A percentile compares a stretch with the other conserved stretches of the same genome.
These are phyloP conservation scores for Trichoderma breve DNA, from an alignment of 2,329 filamentous ascomycete species.

Conservation along the genomic window DNA sequence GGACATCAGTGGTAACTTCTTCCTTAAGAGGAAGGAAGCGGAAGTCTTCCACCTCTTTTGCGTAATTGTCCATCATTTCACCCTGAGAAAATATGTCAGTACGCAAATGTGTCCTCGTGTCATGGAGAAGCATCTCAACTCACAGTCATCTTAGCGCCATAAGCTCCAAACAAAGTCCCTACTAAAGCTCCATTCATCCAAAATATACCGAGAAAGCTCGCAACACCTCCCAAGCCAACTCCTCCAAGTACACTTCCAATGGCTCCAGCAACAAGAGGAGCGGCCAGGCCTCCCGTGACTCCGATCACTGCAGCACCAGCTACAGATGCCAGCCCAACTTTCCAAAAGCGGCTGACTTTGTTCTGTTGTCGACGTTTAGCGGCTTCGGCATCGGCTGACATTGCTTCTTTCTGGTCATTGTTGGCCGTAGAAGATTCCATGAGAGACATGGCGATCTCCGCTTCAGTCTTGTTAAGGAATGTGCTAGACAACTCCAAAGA, in stretches of 20 bases:
- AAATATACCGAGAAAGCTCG: constrained; percentile 80
- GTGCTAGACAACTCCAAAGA: constrained; percentile 62
- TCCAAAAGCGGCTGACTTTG: constrained; percentile 73
- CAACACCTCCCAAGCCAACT: constrained; percentile 79
- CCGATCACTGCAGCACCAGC: constrained; percentile 89
- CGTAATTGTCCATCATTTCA: constrained; percentile 83
- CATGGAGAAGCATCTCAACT: constrained; percentile 17
- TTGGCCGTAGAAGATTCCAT: constrained; percentile 59
- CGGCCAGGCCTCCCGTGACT: constrained; percentile 85
- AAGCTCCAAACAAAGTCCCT: constrained; percentile 84
- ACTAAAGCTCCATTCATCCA: constrained; percentile 84
- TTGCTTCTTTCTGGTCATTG: constrained; percentile 42
- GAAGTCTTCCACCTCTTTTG: constrained; percentile 80
- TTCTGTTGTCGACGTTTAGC: constrained; percentile 71
- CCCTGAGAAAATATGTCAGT: constrained; percentile 45
- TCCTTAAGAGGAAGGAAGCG: constrained; percentile 70
- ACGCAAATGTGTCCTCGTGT: not conserved
- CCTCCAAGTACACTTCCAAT: constrained; percentile 82
- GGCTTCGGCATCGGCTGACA: constrained; percentile 75
- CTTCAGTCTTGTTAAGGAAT: constrained; percentile 67
- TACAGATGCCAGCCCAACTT: constrained; percentile 84
- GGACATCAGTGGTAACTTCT: constrained; percentile 35
- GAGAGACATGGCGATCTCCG: constrained; percentile 71
- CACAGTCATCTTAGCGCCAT: constrained; percentile 71
- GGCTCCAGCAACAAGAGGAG: constrained; percentile 81